Conservation (phyloP, 352 stramenopile species). For the Globisporangium rhizosaccharum region DNA sequence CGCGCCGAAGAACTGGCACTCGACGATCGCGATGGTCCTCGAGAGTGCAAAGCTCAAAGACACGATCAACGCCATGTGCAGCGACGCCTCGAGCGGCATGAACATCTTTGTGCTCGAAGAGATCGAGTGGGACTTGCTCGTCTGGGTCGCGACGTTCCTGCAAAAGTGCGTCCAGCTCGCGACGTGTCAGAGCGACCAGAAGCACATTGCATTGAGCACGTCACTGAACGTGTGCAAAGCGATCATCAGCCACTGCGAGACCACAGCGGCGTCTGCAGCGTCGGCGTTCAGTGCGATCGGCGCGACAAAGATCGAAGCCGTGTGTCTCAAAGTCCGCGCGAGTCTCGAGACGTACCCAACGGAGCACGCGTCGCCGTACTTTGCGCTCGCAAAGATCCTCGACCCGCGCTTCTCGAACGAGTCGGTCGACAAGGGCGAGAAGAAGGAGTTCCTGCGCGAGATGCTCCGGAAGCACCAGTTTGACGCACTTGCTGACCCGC, state of each 20-base stretch:
- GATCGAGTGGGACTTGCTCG: slow-evolving; percentile 73
- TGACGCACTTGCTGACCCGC: slow-evolving; percentile 47
- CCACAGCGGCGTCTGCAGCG: slow-evolving; percentile 46
- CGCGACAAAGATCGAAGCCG: slow-evolving; percentile 61
- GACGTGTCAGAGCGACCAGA: slow-evolving; percentile 71
- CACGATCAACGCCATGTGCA: slow-evolving; percentile 64
- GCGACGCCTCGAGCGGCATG: slow-evolving; percentile 60
- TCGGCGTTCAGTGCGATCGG: slow-evolving; percentile 51
- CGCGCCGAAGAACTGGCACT: slow-evolving; percentile 63
- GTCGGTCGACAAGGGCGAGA: slow-evolving; percentile 64
- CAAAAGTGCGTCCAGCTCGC: slow-evolving; percentile 78
- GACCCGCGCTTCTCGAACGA: slow-evolving; percentile 79
- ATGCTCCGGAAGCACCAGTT: slow-evolving; percentile 74
- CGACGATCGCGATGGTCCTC: slow-evolving; percentile 71
- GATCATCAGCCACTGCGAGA: slow-evolving; percentile 72
- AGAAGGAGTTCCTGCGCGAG: slow-evolving; percentile 71
- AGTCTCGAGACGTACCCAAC: slow-evolving; percentile 67
- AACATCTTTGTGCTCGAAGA: slow-evolving; percentile 73
- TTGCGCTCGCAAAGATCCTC: slow-evolving; percentile 68
- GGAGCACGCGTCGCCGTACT: slow-evolving; percentile 64
- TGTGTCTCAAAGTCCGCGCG: slow-evolving; percentile 70
- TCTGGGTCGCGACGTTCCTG: slow-evolving; percentile 66
- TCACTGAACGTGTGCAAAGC: slow-evolving; percentile 79
- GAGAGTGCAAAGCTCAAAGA: slow-evolving; percentile 74
- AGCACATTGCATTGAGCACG: slow-evolving; percentile 76